Base-by-base conservation (phyloP, 805 yeast species). In the Wickerhamomyces sydowiorum region DNA sequence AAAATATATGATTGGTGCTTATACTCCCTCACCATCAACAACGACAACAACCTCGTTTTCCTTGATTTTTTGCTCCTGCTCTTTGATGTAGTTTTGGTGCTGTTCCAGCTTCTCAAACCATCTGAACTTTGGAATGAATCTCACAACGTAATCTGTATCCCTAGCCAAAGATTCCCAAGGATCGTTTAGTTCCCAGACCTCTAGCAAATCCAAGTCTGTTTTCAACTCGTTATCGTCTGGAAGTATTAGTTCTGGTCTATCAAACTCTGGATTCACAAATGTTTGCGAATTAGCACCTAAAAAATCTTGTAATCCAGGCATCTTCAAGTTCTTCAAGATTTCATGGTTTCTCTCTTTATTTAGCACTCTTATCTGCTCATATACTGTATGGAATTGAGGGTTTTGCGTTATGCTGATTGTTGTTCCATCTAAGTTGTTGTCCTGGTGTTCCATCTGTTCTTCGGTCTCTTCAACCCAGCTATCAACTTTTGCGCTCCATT, bases 401-500 rank as follows among this genome's bases (percentile, higher is more conserved):
- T 33, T 35, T 4, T 20, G 12, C 3, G 32, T 24, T 7, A 24
- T 27, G 5, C 17, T 14, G 22, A 6, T 21, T 15, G 27, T 2
- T 40, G 38, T 50, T 50, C 12, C 49, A 45, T 17, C 47, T 40
- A n/a, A n/a, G n/a, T n/a, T n/a, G 5, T 9, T 3, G 14, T 8
- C 46, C 12, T 38, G 46, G 3, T 43, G 30, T 9, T 47, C 50
- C 2, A 46, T 5, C 15, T 42, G 42, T 1, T 40, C 42, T 37
- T 52, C 57, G 13, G 52, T 46, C 1, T 54, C 48, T 31, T 48
- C 14, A 23, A 56, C 50, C 60, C 60, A 57, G 2, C 34, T 10
- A 23, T 54, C 59, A 20, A 56, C 49, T 42, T 48, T 49, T 7
- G 25, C 36, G 28, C 45, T 52, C 62, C 62, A 69, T 28, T 68